Base-by-base conservation (phyloP, 2,329 filamentous ascomycete species). In the Harringtonia aguacate region DNA sequence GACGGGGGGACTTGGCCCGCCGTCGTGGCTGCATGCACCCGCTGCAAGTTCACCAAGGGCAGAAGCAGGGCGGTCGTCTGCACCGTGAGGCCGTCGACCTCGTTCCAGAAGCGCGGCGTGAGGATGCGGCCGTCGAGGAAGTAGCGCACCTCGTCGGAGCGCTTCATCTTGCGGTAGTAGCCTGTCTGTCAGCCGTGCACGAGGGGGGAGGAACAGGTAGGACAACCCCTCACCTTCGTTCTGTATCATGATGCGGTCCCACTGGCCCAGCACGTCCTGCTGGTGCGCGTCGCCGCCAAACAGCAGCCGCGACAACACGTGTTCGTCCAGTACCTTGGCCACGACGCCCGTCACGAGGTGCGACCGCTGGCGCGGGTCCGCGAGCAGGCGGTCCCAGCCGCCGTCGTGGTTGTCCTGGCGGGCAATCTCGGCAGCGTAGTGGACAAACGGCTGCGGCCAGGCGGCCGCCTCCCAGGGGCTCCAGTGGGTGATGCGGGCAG, bases 251-350 rank as follows among this genome's bases (percentile, higher is more conserved):
- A 49, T 48, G 22, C 45, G 13, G 42, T 67, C 64, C 27, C 58
- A 52, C 12, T 52, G 49, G 3, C 54, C 46, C 20, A 69, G 51
- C 41, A 58, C 55, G 0, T 43, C 27, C 37, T 50, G 49, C 45
- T 57, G 53, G 2, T n/a, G 3, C 4, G 52, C n/a, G 2, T 48
- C 50, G 5, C 58, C 64, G 27, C 67, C 66, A 46, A 68, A 68
- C 1, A 69, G 49, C 34, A 68, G 51, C 33, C 58, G 55, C 31
- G 57, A 56, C 44, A 64, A 65, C 24, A 68, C 61, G 17, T 56
- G 55, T 47, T 56, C 59, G 47, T 67, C 58, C 40, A 69, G 53
- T 34, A 64, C 51, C 53, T 62, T 61, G 4, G 55, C 55, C 10
- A 69, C 39, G 8, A 69, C 52, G 2, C 61, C 63, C 41, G 56